Conservation (phyloP, 768 basidiomycete genomes). For the Pleurotus tuoliensis region DNA sequence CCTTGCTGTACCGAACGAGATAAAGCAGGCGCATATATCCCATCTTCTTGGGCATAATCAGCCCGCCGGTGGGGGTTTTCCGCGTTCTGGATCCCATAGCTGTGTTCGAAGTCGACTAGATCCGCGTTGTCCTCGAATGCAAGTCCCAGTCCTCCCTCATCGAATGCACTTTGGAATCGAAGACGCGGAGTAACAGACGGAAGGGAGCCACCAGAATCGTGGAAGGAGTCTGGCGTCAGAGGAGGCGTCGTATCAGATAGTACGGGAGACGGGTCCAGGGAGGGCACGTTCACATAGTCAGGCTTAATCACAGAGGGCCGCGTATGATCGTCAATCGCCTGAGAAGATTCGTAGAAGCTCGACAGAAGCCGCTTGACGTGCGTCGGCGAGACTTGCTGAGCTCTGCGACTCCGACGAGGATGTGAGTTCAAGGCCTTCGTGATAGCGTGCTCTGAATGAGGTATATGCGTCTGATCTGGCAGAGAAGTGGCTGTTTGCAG, state of each 20-base stretch:
- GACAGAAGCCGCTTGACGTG: constrained; percentile 3
- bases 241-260: background rate
- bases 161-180: background rate
- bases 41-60: background rate
- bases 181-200: background rate
- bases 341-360: constrained; percentile 3
- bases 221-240: constrained; percentile 1
- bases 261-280: background rate
- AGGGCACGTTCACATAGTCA: background rate
- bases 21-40: constrained; percentile 5
- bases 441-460: no score
- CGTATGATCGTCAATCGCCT: background rate
- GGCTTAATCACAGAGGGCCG: background rate
- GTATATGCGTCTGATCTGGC: background rate
- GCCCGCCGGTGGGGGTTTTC: background rate
- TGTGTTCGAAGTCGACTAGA: background rate
- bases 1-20: constrained; percentile 34
- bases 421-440: background rate
- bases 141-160: background rate
- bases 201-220: background rate
- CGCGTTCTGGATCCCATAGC: background rate
- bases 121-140: background rate
- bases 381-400: constrained; percentile 1
- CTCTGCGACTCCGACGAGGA: background rate
- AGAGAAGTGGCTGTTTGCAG: background rate